Percentiles rank a stretch among this genome's conserved stretches.
Evolutionary conservation across 495 filamentous ascomycete species (phyloP).

Genomic region (Hyaloscypha bicolor): DNA sequence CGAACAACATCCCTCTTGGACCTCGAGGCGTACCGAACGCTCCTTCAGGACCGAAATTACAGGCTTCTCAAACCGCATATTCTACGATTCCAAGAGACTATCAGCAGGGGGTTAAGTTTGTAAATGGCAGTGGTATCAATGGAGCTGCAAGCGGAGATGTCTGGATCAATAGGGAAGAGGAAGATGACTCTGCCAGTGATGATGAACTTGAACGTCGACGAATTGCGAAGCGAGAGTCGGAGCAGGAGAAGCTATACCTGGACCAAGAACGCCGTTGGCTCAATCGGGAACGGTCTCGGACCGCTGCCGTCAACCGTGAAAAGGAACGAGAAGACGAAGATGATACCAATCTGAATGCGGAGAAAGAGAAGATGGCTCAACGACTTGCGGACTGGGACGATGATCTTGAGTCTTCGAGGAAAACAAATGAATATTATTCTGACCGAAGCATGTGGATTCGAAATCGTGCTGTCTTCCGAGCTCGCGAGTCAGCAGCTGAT

Average conservation of each 20-base stretch:
- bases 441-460: constrained; percentile 84
- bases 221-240: constrained; percentile 67
- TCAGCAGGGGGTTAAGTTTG: constrained; percentile 81
- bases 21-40: constrained; percentile 73
- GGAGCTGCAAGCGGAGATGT: constrained; percentile 49
- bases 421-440: constrained; percentile 79
- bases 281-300: constrained; percentile 81
- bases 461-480: constrained; percentile 72
- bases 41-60: constrained; percentile 69
- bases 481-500: constrained; percentile 73
- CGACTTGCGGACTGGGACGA: constrained; percentile 85
- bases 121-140: constrained; percentile 77
- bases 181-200: constrained; percentile 87
- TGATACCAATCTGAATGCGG: constrained; percentile 51
- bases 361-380: constrained; percentile 70
- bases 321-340: constrained; percentile 77
- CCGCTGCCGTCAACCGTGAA: constrained; percentile 82
- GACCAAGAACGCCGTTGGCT: constrained; percentile 90
- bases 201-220: constrained; percentile 79
- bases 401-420: constrained; percentile 73
- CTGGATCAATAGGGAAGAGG: constrained; percentile 70
- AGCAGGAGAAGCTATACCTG: constrained; percentile 78
- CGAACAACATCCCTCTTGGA: constrained; percentile 85
- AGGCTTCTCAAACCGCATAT: constrained; percentile 37
- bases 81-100: constrained; percentile 76